phyloP scores from a whole-genome alignment of 1,139 yeast genomes.

The Pichiaceae sp. region DNA sequence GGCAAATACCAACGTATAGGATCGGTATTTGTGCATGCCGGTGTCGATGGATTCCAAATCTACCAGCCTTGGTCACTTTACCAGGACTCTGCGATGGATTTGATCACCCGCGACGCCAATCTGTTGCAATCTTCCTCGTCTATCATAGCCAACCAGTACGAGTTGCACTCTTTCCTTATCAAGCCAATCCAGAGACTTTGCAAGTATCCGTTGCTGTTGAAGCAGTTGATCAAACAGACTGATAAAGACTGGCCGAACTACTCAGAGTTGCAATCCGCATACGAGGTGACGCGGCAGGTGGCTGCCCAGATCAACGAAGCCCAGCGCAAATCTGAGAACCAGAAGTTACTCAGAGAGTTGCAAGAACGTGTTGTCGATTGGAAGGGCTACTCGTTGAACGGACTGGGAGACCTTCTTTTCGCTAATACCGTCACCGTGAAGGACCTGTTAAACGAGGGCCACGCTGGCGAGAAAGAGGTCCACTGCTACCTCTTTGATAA shows the following conservation, averaged over 20 bases:
- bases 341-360: slow-evolving; percentile 59
- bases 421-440: slow-evolving; percentile 73
- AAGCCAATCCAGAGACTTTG: slow-evolving; percentile 94
- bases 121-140: slow-evolving; percentile 49
- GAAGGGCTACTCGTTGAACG: slow-evolving; percentile 82
- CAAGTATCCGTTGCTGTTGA: slow-evolving; percentile 79
- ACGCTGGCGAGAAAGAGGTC: slow-evolving; percentile 79
- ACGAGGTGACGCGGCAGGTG: slow-evolving; percentile 58
- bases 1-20: slow-evolving; percentile 79
- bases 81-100: slow-evolving; percentile 78
- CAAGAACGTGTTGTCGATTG: slow-evolving; percentile 76
- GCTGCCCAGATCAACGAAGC: slow-evolving; percentile 92
- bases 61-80: slow-evolving; percentile 90
- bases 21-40: slow-evolving; percentile 73
- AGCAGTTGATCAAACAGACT: slow-evolving; percentile 64
- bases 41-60: slow-evolving; percentile 69
- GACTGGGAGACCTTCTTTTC: slow-evolving; percentile 78
- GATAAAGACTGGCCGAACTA: slow-evolving; percentile 47
- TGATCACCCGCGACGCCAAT: slow-evolving; percentile 57
- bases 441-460: slow-evolving; percentile 33
- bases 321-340: slow-evolving; percentile 86
- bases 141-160: slow-evolving; percentile 78
- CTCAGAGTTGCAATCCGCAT: slow-evolving; percentile 63
- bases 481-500: slow-evolving; percentile 84
- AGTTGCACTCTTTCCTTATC: slow-evolving; percentile 78